Percentiles rank a stretch among this genome's conserved stretches.
phyloP scores from a whole-genome alignment of 352 stramenopile genomes.

The Phytophthora cryptogea region DNA sequence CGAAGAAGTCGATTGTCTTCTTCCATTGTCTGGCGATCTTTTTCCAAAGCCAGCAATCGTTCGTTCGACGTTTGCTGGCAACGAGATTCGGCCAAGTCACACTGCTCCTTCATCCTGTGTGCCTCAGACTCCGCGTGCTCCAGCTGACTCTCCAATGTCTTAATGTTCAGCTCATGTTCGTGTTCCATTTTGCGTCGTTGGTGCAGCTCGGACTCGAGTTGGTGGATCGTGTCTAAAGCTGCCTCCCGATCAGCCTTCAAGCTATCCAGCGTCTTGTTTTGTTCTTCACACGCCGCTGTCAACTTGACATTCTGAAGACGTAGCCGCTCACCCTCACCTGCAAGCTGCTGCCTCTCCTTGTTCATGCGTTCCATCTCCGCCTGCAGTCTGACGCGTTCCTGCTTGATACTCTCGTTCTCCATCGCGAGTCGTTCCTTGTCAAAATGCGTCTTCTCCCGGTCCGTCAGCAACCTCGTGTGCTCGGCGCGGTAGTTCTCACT shows the following conservation, averaged over 20 bases:
- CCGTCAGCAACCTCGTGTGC: slow-evolving; percentile 46
- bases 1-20: slow-evolving; percentile 60
- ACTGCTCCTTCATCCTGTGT: slow-evolving; percentile 43
- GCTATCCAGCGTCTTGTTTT: slow-evolving; percentile 51
- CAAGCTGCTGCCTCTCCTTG: slow-evolving; percentile 53
- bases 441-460: slow-evolving; percentile 62
- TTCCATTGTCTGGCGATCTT: slow-evolving; percentile 56
- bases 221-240: slow-evolving; percentile 46
- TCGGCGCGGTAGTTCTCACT: slow-evolving; percentile 62
- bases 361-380: slow-evolving; percentile 53
- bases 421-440: slow-evolving; percentile 56
- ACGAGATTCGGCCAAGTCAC: slow-evolving; percentile 42
- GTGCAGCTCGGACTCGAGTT: slow-evolving; percentile 49
- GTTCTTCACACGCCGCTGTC: slow-evolving; percentile 54
- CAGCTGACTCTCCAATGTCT: slow-evolving; percentile 49
- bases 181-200: slow-evolving; percentile 44
- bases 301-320: slow-evolving; percentile 67
- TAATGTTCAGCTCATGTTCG: slow-evolving; percentile 47
- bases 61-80: slow-evolving; percentile 63
- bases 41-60: slow-evolving; percentile 55
- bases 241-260: slow-evolving; percentile 53
- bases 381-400: slow-evolving; percentile 51
- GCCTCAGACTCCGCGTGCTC: slow-evolving; percentile 49
- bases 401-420: slow-evolving; percentile 54
- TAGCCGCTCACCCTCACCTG: slow-evolving; percentile 42